Base-by-base conservation (phyloP, 1,139 yeast species). In the Blastobotrys persicus region DNA sequence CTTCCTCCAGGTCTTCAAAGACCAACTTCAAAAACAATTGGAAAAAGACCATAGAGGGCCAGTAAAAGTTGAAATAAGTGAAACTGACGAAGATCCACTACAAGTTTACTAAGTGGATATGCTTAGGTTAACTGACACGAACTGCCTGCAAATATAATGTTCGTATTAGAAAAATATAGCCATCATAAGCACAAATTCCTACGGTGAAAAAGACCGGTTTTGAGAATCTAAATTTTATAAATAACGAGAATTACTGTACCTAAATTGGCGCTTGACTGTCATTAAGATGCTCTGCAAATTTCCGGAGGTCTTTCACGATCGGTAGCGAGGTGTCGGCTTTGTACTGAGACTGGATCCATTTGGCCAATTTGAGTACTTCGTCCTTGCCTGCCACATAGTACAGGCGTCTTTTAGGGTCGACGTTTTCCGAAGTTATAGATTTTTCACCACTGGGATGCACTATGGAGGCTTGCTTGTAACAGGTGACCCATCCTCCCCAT, bases 1-100 rank as follows among this genome's bases (percentile, higher is more conserved):
- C 0, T 92, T 83, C 60, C 71, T 92, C 47, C 59, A 62, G 3
- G 68, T 64, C 2, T 68, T 92, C 68, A 73, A 75, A 56, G 55
- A 66, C 37, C 85, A 80, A 63, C 71, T 85, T 54, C 55, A 55
- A 34, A 45, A 58, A 4, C 82, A 78, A 57, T 68, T 81, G 38
- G 48, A 52, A 18, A 53, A 50, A 11, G 66, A 58, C 6, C 57
- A 59, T 31, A 56, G 55, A 13, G 65, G 61, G 12, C 75, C 69
- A 2, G 69, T 73, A 17, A 72, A 69, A 12, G 70, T 84, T n/a
- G 52, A 57, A 1, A 70, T 85, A 31, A 76, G 86, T 56, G 55
- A 66, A 44, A 60, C 69, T 1, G 92, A 85, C 62, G 67, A 61
- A 45, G 91, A 84, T 62, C 89, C 88, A 1, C 74, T 74, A 31